Percentiles rank a stretch among this genome's conserved stretches.
These are phyloP conservation scores for Heterococcus sp. DNA, from an alignment of 108 stramenopile species.

Conservation along the genomic window DNA sequence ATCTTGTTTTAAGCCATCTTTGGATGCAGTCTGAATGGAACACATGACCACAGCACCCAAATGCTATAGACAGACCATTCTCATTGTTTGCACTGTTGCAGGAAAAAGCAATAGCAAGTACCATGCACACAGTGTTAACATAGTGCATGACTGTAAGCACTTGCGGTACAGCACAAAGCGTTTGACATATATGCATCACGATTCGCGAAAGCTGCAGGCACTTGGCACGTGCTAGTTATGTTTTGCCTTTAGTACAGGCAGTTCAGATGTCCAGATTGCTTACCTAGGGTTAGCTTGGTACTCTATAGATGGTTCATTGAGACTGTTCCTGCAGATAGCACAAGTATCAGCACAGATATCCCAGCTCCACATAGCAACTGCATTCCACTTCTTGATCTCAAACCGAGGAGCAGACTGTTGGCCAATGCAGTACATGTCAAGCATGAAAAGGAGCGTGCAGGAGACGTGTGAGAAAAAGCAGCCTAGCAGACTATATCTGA, in stretches of 20 bases:
- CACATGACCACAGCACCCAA: slow-evolving; percentile 96
- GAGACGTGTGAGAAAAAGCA: background rate
- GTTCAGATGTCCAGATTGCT: too few species aligned
- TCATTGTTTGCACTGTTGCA: slow-evolving; percentile 75
- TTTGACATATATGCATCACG: too few species aligned
- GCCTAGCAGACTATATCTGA: too few species aligned
- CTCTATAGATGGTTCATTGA: slow-evolving; percentile 98
- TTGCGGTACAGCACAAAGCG: too few species aligned
- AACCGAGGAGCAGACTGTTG: slow-evolving; percentile 47
- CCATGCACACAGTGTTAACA: background rate
- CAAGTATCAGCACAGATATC: slow-evolving; percentile 98
- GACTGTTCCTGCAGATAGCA: slow-evolving; percentile 97
- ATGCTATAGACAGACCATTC: slow-evolving; percentile 94
- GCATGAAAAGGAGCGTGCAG: background rate
- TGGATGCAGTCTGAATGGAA: slow-evolving; percentile 99
- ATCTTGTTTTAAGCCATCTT: slow-evolving; percentile 93
- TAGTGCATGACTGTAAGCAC: too few species aligned
- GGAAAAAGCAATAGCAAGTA: too few species aligned
- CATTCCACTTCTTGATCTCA: slow-evolving; percentile 83
- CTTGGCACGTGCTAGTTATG: too few species aligned
- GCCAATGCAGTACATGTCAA: background rate
- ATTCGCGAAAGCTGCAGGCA: too few species aligned
- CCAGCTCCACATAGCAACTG: slow-evolving; percentile 98
- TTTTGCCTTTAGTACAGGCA: too few species aligned
- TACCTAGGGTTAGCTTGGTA: slow-evolving; percentile 79